phyloP scores from a whole-genome alignment of 495 filamentous ascomycete genomes.

The Copromyces sp. region DNA sequence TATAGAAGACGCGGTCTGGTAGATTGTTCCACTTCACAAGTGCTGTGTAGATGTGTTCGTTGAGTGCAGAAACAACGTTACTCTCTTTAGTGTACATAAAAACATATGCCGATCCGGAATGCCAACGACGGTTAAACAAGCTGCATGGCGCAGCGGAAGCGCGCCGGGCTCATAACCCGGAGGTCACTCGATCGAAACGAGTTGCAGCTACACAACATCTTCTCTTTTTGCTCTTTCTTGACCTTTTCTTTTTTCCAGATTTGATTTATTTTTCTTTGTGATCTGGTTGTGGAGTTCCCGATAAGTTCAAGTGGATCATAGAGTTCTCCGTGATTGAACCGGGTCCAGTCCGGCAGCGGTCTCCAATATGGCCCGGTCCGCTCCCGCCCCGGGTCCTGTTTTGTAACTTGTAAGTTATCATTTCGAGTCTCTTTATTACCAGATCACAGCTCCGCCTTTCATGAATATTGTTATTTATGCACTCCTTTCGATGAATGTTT shows the following conservation, averaged over 20 bases:
- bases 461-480: background rate
- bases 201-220: conserved; percentile 9
- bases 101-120: background rate
- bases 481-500: no score
- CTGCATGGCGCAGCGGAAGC: conserved; percentile 21
- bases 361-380: background rate
- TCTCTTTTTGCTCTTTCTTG: background rate
- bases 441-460: background rate
- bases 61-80: background rate
- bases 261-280: background rate
- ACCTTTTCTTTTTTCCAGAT: background rate
- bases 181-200: conserved; percentile 24
- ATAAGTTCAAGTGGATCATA: background rate
- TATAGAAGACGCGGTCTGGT: background rate
- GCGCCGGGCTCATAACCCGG: conserved; percentile 24
- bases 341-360: background rate
- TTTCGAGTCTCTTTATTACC: background rate
- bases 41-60: background rate
- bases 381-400: background rate
- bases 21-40: background rate
- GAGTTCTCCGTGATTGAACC: background rate
- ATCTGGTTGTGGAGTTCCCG: background rate
- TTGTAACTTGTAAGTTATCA: background rate
- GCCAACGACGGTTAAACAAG: background rate
- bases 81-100: background rate